Evolutionary conservation across 2,329 filamentous ascomycete species (phyloP).

Genomic region (Scedosporium boydii): DNA sequence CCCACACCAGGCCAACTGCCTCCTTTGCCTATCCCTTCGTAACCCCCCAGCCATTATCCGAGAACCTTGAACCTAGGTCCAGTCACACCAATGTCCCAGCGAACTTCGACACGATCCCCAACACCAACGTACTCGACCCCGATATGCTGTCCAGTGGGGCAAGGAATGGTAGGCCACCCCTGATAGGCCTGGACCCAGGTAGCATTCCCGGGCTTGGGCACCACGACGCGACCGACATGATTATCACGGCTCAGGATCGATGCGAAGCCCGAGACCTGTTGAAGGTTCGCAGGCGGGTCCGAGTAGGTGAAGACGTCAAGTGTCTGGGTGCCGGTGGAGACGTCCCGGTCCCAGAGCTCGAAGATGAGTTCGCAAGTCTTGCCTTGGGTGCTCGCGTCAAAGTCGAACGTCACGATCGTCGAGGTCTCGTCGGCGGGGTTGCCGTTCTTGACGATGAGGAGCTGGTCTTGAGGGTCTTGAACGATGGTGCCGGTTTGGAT

Average conservation of each 20-base stretch:
- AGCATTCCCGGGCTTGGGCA: conserved; percentile 1
- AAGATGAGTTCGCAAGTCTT: conserved; percentile 8
- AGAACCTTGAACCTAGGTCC: conserved; percentile 3
- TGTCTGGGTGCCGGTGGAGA: conserved; percentile 4
- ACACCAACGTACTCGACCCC: conserved; percentile 4
- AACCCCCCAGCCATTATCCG: background rate
- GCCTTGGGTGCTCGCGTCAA: conserved; percentile 4
- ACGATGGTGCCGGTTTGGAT: conserved; percentile 4
- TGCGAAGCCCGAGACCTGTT: background rate
- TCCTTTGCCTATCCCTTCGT: too few species aligned
- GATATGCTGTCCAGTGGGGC: conserved; percentile 5
- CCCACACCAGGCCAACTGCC: too few species aligned
- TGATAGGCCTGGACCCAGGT: conserved; percentile 1
- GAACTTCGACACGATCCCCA: conserved; percentile 3
- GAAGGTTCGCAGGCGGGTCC: background rate
- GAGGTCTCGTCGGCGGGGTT: conserved; percentile 6
- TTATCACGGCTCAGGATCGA: background rate
- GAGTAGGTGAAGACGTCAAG: conserved; percentile 8
- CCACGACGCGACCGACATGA: background rate
- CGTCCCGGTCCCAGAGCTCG: conserved; percentile 7
- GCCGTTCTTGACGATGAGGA: conserved; percentile 9
- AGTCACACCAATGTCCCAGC: conserved; percentile 7
- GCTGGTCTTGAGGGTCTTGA: conserved; percentile 8
- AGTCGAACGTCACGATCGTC: conserved; percentile 7
- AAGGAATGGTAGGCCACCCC: conserved; percentile 3